Base-by-base conservation (phyloP, 106 monocot species). In the Hemerocallis citrina region DNA sequence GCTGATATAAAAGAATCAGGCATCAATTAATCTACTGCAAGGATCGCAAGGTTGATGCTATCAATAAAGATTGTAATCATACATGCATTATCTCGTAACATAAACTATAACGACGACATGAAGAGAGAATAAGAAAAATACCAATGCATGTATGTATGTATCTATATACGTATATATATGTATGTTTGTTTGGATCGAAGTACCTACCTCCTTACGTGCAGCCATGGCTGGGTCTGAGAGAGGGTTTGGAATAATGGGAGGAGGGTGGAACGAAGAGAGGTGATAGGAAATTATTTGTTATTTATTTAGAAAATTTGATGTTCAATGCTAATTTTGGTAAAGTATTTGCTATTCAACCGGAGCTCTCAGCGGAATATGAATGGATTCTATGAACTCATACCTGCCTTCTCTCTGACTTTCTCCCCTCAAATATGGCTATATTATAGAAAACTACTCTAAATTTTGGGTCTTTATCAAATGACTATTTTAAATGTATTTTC, bases 231-330 rank as follows among this genome's bases (percentile, higher is more conserved):
- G 11, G 14, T 16, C 16, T 22, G 24, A 52, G 8, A 15, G 11
- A 52, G 29, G 52, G 52, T 27, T n/a, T n/a, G n/a, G n/a, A n/a
- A n/a, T n/a, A n/a, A n/a, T n/a, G n/a, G n/a, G n/a, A n/a, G 29
- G 11, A 52, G 29, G 52, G 52, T 27, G 52, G 52, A 25, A 52
- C 25, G n/a, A 52, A 19, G 52, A 52, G 28, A 52, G 27, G 19
- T 27, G 0, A 30, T 23, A 30, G 23, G 0, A 52, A 30, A 52
- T 27, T 7, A 30, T 7, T 52, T 27, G n/a, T 11, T 7, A 52
- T 52, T 24, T 52, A 52, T 52, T 52, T 52, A 23, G 52, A 9
- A 52, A 25, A 11, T 23, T 52, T n/a, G n/a, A n/a, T n/a, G n/a
- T n/a, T n/a, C n/a, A n/a, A n/a, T n/a, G n/a, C n/a, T n/a, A n/a